Evolutionary conservation across 2,329 filamentous ascomycete genomes (phyloP).

Genomic region (Clonostachys rosea): DNA sequence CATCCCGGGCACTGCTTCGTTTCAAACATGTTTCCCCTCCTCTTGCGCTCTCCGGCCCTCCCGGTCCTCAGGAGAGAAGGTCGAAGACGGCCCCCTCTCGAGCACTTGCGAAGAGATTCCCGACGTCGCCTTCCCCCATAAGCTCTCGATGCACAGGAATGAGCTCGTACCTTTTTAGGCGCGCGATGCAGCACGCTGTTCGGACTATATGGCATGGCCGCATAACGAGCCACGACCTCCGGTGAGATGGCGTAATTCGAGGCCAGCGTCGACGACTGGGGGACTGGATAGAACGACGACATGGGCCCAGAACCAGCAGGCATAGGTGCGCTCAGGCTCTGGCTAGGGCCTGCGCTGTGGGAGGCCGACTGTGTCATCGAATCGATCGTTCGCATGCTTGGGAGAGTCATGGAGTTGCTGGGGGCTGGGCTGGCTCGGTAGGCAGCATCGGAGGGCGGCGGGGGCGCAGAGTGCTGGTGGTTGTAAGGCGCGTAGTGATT

Average conservation of each 20-base stretch:
- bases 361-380: slow-evolving; percentile 9
- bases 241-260: slow-evolving; percentile 34
- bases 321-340: neutral
- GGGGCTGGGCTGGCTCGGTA: slow-evolving; percentile 12
- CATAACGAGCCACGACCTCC: slow-evolving; percentile 38
- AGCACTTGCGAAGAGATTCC: neutral
- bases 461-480: slow-evolving; percentile 23
- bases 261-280: slow-evolving; percentile 19
- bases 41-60: too few species aligned
- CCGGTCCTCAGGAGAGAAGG: too few species aligned
- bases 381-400: slow-evolving; percentile 35
- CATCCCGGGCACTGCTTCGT: too few species aligned
- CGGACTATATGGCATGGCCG: slow-evolving; percentile 39
- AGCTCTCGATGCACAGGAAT: neutral
- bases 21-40: too few species aligned
- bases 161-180: slow-evolving; percentile 49
- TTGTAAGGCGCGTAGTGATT: slow-evolving; percentile 37
- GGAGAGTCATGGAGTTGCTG: slow-evolving; percentile 24
- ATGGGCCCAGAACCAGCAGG: neutral
- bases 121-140: neutral
- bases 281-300: neutral
- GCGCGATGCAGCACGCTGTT: slow-evolving; percentile 38
- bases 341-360: neutral
- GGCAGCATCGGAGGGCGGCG: too few species aligned
- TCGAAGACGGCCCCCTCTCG: neutral